These are phyloP conservation scores for Colletotrichum kahawae DNA, from an alignment of 2,329 filamentous ascomycete species.

Conservation along the genomic window DNA sequence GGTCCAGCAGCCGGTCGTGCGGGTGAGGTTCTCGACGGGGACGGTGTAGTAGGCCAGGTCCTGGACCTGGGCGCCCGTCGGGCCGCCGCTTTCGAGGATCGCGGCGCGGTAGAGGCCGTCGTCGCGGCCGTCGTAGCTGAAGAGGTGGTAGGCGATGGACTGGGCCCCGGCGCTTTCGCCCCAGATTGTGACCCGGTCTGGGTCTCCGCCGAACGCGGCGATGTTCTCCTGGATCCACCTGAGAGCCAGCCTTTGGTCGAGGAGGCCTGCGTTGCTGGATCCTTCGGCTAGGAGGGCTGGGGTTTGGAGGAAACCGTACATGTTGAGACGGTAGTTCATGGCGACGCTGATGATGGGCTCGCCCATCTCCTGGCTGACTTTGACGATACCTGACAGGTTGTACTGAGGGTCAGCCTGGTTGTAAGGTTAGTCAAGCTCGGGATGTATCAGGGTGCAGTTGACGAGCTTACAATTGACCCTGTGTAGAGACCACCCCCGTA, in stretches of 20 bases:
- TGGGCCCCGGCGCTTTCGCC: conserved; percentile 49
- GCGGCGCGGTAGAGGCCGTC: conserved; percentile 59
- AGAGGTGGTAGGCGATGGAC: conserved; percentile 51
- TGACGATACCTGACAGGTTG: conserved; percentile 67
- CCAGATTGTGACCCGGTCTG: conserved; percentile 51
- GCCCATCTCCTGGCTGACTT: conserved; percentile 53
- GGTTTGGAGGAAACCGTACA: conserved; percentile 59
- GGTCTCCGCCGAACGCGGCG: conserved; percentile 53
- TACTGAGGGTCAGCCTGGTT: conserved; percentile 57
- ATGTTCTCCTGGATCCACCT: conserved; percentile 61
- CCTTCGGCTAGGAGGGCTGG: conserved; percentile 45
- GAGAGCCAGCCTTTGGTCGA: conserved; percentile 54
- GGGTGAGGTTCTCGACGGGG: conserved; percentile 38
- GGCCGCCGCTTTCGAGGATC: conserved; percentile 57
- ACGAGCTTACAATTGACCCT: conserved; percentile 43
- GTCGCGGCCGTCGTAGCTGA: conserved; percentile 60
- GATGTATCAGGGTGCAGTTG: no score
- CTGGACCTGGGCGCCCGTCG: conserved; percentile 34
- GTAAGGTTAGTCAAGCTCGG: neutral
- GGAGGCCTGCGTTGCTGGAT: conserved; percentile 53
- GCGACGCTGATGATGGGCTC: conserved; percentile 59
- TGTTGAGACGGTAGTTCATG: conserved; percentile 58
- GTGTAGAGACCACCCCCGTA: conserved; percentile 60
- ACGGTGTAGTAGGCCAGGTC: conserved; percentile 37
- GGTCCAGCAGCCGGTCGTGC: conserved; percentile 38